Percentiles rank a stretch among this genome's conserved stretches.
Evolutionary conservation across 257 asterid genomes (phyloP).

Genomic region (Primulina tabacum): DNA sequence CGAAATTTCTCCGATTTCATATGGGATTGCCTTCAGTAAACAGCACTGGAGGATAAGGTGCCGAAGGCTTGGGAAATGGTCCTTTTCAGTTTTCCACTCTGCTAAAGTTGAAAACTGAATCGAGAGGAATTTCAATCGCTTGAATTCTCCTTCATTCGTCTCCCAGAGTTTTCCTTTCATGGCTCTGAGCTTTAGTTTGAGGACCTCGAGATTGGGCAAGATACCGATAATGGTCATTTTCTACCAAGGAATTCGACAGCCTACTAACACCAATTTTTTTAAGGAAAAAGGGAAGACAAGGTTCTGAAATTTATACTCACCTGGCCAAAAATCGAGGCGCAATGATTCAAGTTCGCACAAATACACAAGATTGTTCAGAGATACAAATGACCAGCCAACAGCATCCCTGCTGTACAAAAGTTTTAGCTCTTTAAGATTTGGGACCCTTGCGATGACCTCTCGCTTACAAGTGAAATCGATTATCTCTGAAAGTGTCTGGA

Average conservation of each 20-base stretch:
- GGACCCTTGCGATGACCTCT: background rate
- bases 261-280: background rate
- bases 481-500: background rate
- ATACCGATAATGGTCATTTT: background rate
- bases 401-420: background rate
- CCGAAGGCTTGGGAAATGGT: constrained; percentile 1
- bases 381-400: background rate
- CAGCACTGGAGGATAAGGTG: background rate
- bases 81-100: background rate
- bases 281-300: background rate
- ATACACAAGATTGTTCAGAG: background rate
- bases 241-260: background rate
- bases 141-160: background rate
- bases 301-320: background rate
- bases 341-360: background rate
- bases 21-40: background rate
- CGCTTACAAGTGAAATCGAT: background rate
- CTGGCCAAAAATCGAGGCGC: background rate
- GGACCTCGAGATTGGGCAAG: constrained; percentile 7
- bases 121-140: background rate
- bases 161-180: background rate
- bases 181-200: background rate
- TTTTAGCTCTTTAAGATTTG: background rate
- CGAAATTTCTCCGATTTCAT: constrained; percentile 6
- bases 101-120: background rate